Conservation (phyloP, 106 monocot genomes). For the Acanthochlamys bracteata region DNA sequence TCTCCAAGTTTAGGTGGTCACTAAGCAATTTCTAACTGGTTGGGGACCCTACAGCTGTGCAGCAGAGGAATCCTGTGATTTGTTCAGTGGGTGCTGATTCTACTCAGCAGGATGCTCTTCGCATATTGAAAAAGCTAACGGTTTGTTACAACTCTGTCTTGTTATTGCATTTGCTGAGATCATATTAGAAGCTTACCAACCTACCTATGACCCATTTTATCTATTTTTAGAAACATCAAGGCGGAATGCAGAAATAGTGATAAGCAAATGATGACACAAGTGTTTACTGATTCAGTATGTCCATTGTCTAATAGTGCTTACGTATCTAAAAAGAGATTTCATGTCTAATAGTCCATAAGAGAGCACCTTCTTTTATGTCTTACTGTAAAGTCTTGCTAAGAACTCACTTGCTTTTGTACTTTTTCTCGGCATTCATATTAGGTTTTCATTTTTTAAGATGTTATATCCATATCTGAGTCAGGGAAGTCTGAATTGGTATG, state of each 20-base stretch:
- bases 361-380: too few species aligned
- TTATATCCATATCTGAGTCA: too few species aligned
- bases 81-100: conserved; percentile 53
- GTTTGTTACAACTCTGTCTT: conserved; percentile 19
- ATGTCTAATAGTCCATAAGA: too few species aligned
- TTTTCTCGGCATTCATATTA: too few species aligned
- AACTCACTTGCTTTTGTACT: too few species aligned
- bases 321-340: too few species aligned
- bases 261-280: too few species aligned
- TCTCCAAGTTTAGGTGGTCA: too few species aligned
- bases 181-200: not conserved
- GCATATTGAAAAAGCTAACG: conserved; percentile 63
- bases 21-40: not conserved
- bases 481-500: too few species aligned
- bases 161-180: not conserved
- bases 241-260: not conserved
- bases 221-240: not conserved
- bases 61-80: conserved; percentile 24
- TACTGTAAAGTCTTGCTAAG: not conserved
- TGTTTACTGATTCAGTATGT: too few species aligned
- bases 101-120: conserved; percentile 59
- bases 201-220: not conserved
- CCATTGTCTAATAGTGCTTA: too few species aligned
- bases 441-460: too few species aligned
- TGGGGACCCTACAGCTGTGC: conserved; percentile 9